Conservation (phyloP, 2,329 filamentous ascomycete genomes). For the Plectosphaerella cucumerina region DNA sequence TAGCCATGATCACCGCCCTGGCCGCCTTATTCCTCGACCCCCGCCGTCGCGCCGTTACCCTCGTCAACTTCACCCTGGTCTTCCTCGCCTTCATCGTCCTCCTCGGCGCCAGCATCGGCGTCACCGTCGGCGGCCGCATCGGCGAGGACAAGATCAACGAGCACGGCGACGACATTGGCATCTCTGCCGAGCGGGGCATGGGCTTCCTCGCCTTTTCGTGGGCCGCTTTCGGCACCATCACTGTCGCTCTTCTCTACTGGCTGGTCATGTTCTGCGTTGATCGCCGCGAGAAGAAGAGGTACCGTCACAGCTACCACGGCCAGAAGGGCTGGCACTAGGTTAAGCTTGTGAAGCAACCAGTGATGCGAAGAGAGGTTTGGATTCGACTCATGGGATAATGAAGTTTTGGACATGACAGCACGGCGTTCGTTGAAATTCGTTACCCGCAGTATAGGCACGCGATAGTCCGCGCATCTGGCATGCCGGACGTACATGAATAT, state of each 20-base stretch:
- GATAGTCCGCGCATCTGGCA: too few relatives aligned
- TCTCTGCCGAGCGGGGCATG: conserved; percentile 35
- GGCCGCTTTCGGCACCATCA: conserved; percentile 42
- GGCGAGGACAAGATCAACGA: conserved; percentile 37
- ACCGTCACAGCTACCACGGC: background rate
- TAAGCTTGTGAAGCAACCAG: too few relatives aligned
- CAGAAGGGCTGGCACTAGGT: background rate
- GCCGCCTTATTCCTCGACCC: conserved; percentile 27
- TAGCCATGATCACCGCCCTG: conserved; percentile 36
- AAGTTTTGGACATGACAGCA: too few relatives aligned
- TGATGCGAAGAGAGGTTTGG: too few relatives aligned
- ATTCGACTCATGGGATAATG: too few relatives aligned
- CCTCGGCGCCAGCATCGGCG: conserved; percentile 36
- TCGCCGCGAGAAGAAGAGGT: conserved; percentile 22
- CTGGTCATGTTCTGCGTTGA: conserved; percentile 23
- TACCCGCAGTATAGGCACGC: too few relatives aligned
- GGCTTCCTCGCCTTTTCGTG: conserved; percentile 43
- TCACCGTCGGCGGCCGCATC: conserved; percentile 35
- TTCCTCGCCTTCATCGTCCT: conserved; percentile 31
- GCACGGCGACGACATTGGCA: conserved; percentile 36
- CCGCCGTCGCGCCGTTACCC: conserved; percentile 16
- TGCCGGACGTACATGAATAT: too few relatives aligned
- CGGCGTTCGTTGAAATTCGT: too few relatives aligned
- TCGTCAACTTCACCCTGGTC: conserved; percentile 33
- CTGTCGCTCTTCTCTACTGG: conserved; percentile 36